Evolutionary conservation across 192 early-diverging fungal species (phyloP).

Genomic region (Gaertneriomyces sp.): DNA sequence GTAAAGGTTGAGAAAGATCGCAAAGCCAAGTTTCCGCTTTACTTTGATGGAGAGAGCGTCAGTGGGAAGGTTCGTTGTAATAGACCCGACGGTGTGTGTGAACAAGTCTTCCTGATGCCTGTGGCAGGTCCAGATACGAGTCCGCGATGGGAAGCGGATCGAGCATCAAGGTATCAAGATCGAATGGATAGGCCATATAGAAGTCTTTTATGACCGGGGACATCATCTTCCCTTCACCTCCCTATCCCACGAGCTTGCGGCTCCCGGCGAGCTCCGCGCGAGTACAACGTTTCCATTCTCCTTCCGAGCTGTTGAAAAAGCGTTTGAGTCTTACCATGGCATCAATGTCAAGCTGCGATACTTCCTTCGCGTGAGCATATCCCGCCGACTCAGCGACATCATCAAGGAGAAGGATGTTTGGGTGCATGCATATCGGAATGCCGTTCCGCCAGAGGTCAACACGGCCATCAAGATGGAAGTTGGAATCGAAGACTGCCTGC

Average conservation of each 20-base stretch:
- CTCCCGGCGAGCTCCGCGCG: constrained; percentile 85
- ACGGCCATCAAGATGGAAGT: constrained; percentile 99
- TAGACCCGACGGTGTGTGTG: too few relatives aligned
- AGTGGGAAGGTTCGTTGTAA: constrained; percentile 73
- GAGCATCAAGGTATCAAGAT: constrained; percentile 99
- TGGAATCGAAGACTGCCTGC: constrained; percentile 97
- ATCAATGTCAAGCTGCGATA: constrained; percentile 96
- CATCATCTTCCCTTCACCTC: constrained; percentile 95
- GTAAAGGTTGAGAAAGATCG: constrained; percentile 90
- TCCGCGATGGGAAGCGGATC: constrained; percentile 85
- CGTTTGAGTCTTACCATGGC: constrained; percentile 96
- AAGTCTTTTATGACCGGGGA: constrained; percentile 92
- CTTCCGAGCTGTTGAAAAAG: constrained; percentile 99
- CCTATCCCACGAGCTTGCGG: constrained; percentile 88
- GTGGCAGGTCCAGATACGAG: constrained; percentile 65
- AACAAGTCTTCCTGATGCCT: neutral
- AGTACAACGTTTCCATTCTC: constrained; percentile 86
- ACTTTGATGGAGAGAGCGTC: constrained; percentile 94
- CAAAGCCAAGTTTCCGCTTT: constrained; percentile 88
- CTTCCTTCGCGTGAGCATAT: constrained; percentile 90
- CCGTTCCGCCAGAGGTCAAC: constrained; percentile 84
- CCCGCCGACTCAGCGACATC: constrained; percentile 82
- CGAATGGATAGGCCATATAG: constrained; percentile 98
- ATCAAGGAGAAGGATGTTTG: constrained; percentile 93
- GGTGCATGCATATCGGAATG: constrained; percentile 88